Conservation (phyloP, 2,329 filamentous ascomycete species). For the Ascocoryne sarcoides region DNA sequence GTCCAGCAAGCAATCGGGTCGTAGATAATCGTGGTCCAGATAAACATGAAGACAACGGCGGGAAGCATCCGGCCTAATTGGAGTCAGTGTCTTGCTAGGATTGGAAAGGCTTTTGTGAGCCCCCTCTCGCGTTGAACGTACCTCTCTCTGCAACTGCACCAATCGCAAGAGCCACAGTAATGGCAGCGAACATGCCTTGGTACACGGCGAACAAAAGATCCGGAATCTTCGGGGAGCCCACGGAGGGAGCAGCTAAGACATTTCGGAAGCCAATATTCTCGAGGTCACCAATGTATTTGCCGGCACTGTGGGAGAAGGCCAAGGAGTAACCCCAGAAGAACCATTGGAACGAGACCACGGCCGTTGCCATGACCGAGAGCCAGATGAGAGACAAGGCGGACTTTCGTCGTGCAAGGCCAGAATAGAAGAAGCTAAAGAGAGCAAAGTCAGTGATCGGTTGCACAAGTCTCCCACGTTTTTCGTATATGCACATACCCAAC, state of each 20-base stretch:
- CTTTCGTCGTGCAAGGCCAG: conserved; percentile 78
- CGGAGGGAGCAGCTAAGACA: conserved; percentile 66
- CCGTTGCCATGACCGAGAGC: conserved; percentile 80
- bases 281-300: conserved; percentile 65
- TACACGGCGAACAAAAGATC: conserved; percentile 81
- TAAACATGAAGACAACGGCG: conserved; percentile 84
- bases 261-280: conserved; percentile 71
- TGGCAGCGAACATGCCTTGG: conserved; percentile 80
- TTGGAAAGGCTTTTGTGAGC: not conserved
- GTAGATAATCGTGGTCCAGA: conserved; percentile 86
- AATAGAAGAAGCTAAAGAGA: conserved; percentile 67
- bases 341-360: conserved; percentile 83
- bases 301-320: conserved; percentile 46
- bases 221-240: conserved; percentile 64
- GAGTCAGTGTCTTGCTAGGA: not conserved
- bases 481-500: conserved; percentile 50
- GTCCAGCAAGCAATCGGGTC: conserved; percentile 94
- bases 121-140: conserved; percentile 46
- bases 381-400: conserved; percentile 84
- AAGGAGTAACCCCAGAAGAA: conserved; percentile 43
- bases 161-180: conserved; percentile 77
- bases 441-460: conserved; percentile 15
- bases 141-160: conserved; percentile 82
- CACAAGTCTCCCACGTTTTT: conserved; percentile 11
- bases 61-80: conserved; percentile 30